Percentiles rank a stretch among this genome's conserved stretches.
Evolutionary conservation across 1,284 basidiomycete species (phyloP).

Genomic region (Ustilago shanxiensis): DNA sequence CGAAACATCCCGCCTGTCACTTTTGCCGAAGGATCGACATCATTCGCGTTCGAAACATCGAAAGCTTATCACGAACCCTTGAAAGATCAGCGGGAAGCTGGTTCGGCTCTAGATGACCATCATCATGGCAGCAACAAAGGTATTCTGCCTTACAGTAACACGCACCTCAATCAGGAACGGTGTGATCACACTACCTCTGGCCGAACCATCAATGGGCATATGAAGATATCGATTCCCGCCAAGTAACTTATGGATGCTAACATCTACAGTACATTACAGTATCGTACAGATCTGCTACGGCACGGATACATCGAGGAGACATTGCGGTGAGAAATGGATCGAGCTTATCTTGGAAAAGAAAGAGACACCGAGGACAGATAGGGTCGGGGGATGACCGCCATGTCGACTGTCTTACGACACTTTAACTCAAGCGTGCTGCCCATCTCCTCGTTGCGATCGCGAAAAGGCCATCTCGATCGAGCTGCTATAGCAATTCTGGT

Average conservation of each 20-base stretch:
- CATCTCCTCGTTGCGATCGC: neutral
- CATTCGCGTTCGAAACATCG: neutral
- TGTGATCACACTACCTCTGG: too few species aligned
- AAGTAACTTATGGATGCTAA: neutral
- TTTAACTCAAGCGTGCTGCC: neutral
- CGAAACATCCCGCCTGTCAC: neutral
- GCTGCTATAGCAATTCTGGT: neutral
- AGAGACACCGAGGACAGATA: neutral
- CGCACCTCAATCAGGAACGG: neutral
- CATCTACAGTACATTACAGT: too few species aligned
- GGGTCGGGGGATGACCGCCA: neutral
- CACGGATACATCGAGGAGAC: neutral
- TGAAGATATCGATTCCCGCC: neutral
- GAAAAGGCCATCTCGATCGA: conserved; percentile 5
- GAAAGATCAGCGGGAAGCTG: neutral
- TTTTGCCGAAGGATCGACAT: neutral
- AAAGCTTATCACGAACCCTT: neutral
- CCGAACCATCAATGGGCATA: neutral
- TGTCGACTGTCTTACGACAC: neutral
- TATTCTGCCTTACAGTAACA: neutral
- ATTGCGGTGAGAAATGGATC: neutral
- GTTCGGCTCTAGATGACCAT: neutral
- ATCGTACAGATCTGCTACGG: neutral
- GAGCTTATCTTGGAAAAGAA: neutral
- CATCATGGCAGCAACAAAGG: neutral